A percentile compares a stretch with the other conserved stretches of the same genome.
Evolutionary conservation across 192 early-diverging fungal genomes (phyloP).

Genomic region (Podila horticola): DNA sequence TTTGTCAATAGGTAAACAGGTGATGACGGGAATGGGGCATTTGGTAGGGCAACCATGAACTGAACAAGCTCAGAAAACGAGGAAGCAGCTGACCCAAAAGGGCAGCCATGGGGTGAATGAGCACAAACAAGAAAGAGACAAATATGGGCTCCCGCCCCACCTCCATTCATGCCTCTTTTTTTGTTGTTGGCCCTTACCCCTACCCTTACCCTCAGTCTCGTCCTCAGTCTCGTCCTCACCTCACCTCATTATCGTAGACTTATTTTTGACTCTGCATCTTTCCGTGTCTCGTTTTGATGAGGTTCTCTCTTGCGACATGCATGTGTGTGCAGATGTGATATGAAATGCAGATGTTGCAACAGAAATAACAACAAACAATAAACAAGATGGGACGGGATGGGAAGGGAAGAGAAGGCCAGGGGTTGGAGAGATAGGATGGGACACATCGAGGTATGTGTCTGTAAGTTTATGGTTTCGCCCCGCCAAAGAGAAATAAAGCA

Average conservation of each 20-base stretch:
- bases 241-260: background rate
- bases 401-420: background rate
- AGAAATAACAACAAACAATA: background rate
- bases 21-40: no score
- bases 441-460: background rate
- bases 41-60: no score
- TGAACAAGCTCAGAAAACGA: background rate
- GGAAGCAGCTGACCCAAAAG: constrained; percentile 2
- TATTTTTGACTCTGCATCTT: background rate
- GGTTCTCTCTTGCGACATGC: background rate
- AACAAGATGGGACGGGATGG: background rate
- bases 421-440: background rate
- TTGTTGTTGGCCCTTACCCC: background rate
- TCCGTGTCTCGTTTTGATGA: background rate
- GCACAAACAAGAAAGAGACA: background rate
- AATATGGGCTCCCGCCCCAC: constrained; percentile 4
- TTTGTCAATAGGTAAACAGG: no score
- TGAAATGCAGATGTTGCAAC: constrained; percentile 1
- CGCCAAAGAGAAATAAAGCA: background rate
- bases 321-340: background rate
- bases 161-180: background rate
- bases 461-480: constrained; percentile 1
- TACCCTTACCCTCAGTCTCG: background rate
- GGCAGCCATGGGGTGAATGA: no score
- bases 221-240: background rate